Evolutionary conservation across 257 asterid genomes (phyloP), one percentile per base, ranked within the genome.

Genomic region (Gynochthodes officinalis): DNA sequence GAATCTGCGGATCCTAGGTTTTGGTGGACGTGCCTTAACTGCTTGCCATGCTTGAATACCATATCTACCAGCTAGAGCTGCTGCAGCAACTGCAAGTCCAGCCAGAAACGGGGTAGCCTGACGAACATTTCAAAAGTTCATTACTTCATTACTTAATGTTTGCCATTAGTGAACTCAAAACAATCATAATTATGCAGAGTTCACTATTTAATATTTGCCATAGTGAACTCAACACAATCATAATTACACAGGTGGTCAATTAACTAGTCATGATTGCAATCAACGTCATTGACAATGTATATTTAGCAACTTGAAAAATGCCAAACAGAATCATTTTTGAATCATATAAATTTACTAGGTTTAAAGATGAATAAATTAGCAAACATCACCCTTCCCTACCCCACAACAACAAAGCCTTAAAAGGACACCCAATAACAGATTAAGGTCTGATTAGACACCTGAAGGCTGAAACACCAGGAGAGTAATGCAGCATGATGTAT

Each of bases 1-100:
- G 68, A 78, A 82, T 73, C 67, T 76, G 10, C 82, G 83, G 40
- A 73, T 28, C 59, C 59, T 76, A 67, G 80, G 16, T 54, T 54
- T 79, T 19, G 84, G 85, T 0, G 85, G 78, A 16, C 87, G 64
- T 39, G 83, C 32, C 81, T 72, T 80, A 67, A 83, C 43, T 72
- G 85, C 83, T 43, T 80, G 87, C 85, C 85, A 83, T 30, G 87
- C 82, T 66, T 73, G 87, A 63, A 83, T 80, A 5, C 85, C 82
- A 55, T 78, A 80, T 74, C 71, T 83, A 44, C 87, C 83, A 57
- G 82, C 82, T 62, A 78, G 58, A 72, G 87, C 87, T 32, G 85
- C 73, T 5, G 83, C 82, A 73, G 87, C 85, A 11, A 83, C 68
- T 2, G 82, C 82, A 73, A 81, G 70, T 58, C 87, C 87, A 27